Base-by-base conservation (phyloP, 306 rosid genomes). In the Cicer bijugum region DNA sequence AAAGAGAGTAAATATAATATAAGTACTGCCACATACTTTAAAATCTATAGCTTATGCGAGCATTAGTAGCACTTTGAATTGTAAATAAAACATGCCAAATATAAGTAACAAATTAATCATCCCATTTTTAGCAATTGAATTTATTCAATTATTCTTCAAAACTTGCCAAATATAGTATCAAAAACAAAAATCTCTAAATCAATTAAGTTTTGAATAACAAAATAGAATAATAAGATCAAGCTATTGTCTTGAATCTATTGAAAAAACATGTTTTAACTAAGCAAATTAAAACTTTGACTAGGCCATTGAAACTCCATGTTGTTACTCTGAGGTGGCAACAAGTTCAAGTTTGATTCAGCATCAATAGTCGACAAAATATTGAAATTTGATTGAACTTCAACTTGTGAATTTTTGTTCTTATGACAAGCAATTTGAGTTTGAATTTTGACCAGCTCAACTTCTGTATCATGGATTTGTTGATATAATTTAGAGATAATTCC, bases 401-500 rank as follows among this genome's bases (percentile, higher is more conserved):
- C 19, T 8, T 45, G 71, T 10, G 67, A 72, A 11, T 11, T 51
- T 78, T 83, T 76, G 14, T 71, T 44, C 69, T 69, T 75, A 51
- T 74, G 52, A 75, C 69, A 9, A 16, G 84, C 81, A 71, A 89
- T 82, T 37, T 89, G 81, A 75, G 87, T 88, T 67, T 84, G 78
- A n/a, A 77, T 40, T 81, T 81, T 83, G 3, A 86, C 86, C 20
- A 93, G 44, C 59, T 86, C 84, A 48, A 69, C 45, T 69, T 91
- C 88, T 40, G 82, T 69, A 7, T 45, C 59, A n/a, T 72, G 63
- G 2, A 91, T 80, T 75, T 87, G 78, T 61, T 89, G 77, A 75
- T 82, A 77, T 69, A 89, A 81, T 52, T 80, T 82, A 35, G 88
- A 83, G 58, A 91, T 81, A 43, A 90, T 70, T 11, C 88, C 82